Evolutionary conservation across 2,329 filamentous ascomycete genomes (phyloP), one percentile per base, ranked within the genome.

Genomic region (Verticillium albo-atrum): DNA sequence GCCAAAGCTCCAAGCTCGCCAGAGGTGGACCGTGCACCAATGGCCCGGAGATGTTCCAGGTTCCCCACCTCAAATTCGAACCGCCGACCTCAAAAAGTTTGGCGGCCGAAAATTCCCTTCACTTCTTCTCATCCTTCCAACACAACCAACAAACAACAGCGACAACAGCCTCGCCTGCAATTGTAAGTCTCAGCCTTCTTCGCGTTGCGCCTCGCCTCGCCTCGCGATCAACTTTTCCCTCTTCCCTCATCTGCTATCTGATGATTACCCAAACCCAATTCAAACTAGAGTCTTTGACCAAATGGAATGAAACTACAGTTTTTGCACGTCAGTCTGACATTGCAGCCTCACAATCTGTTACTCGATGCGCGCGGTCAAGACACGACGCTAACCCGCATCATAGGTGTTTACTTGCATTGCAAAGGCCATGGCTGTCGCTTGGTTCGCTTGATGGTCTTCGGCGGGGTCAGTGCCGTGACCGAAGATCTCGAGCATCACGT

Each of bases 251-350:
- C 62, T 63, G 66, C 71, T 79, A 76, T 77, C 74, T 92, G 91
- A 94, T 94, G 91, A 93, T 87, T 92, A 75, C 81, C 79, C 82
- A 84, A 88, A 92, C 89, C 89, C 85, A 88, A 82, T 79, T 75
- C 77, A 88, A 93, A 93, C 90, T 96, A 96, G 91, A 96, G 91
- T 96, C 91, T 96, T 95, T 95, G 91, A 96, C 87, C 89, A 80
- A 74, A 74, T 75, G 82, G 86, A 83, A 89, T 94, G 90, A 93
- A 93, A 94, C 88, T 76, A 86, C 76, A 73, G 82, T 85, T 87
- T 91, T 88, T 85, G 54, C 88, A 94, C 90, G 90, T 95, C 91
- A 95, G 91, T 92, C 91, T 95, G 91, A 95, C 82, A 76, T 72
- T 72, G 37, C 65, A 64, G 69, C 59, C 52, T 59, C 52, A 56